Conservation (phyloP, 1,284 basidiomycete genomes). For the Blastosporella zonata region DNA sequence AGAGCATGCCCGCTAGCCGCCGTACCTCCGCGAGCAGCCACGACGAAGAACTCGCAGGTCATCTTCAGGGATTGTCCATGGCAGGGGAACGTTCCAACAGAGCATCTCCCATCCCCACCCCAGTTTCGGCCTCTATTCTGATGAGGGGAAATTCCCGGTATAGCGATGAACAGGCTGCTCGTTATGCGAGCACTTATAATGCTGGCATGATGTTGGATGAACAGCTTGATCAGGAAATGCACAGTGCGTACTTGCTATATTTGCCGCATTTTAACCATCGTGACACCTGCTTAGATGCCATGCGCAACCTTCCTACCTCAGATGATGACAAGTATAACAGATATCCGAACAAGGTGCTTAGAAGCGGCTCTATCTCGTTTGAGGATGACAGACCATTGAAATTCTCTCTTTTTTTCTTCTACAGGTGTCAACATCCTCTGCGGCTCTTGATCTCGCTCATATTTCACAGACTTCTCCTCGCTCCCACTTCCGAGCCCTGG, state of each 20-base stretch:
- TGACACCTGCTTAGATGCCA: slow-evolving; percentile 56
- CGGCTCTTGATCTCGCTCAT: slow-evolving; percentile 89
- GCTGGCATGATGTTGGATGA: slow-evolving; percentile 87
- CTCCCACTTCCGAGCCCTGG: slow-evolving; percentile 56
- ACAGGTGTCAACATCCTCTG: slow-evolving; percentile 85
- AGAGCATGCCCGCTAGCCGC: slow-evolving; percentile 86
- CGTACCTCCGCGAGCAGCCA: slow-evolving; percentile 78
- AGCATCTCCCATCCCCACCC: slow-evolving; percentile 49
- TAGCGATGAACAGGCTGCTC: slow-evolving; percentile 51
- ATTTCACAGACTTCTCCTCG: slow-evolving; percentile 80
- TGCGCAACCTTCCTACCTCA: slow-evolving; percentile 87
- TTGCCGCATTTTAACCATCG: background rate
- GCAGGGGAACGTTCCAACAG: slow-evolving; percentile 55
- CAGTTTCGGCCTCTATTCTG: slow-evolving; percentile 49
- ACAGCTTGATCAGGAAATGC: slow-evolving; percentile 87
- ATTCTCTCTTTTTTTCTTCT: background rate
- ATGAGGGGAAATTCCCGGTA: slow-evolving; percentile 45
- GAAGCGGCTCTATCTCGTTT: slow-evolving; percentile 18
- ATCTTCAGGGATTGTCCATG: slow-evolving; percentile 66
- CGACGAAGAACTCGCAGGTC: slow-evolving; percentile 74
- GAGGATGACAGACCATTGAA: background rate
- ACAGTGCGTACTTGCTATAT: slow-evolving; percentile 54
- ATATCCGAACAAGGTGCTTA: slow-evolving; percentile 71
- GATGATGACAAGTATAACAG: slow-evolving; percentile 84
- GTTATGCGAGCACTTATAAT: slow-evolving; percentile 63